These are phyloP conservation scores for Vitis hybrid DNA, from an alignment of 177 flowering plant genomes.

Conservation along the genomic window DNA sequence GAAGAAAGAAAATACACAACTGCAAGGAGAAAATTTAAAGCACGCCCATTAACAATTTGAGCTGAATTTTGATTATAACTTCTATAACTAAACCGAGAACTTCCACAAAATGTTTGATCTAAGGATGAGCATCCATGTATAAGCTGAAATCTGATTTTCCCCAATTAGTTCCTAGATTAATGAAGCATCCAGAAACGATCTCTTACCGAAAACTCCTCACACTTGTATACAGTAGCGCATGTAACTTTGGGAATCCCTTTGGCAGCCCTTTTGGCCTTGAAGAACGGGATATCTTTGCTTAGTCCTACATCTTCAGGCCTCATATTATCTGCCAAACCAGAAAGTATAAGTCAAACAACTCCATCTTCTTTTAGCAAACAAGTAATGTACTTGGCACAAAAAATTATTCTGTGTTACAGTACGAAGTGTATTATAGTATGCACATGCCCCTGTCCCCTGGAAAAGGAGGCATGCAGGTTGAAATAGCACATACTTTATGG, in stretches of 20 bases:
- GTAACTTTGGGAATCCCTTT: constrained; percentile 48
- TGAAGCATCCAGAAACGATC: neutral
- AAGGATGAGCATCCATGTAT: no score
- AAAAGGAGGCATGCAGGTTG: no score
- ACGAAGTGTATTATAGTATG: no score
- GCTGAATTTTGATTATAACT: no score
- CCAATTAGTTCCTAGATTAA: no score
- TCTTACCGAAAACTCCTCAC: constrained; percentile 72
- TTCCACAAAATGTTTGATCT: neutral
- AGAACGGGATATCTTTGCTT: constrained; percentile 48
- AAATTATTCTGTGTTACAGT: no score
- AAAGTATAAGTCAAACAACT: neutral
- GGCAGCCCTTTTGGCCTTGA: constrained; percentile 29
- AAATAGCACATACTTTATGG: no score
- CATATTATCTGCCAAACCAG: constrained; percentile 51
- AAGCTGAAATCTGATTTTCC: no score
- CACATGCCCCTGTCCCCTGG: no score
- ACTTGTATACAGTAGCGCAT: constrained; percentile 60
- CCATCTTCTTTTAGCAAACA: neutral
- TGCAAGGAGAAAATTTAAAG: constrained; percentile 27
- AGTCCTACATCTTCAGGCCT: constrained; percentile 76
- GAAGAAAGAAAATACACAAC: constrained; percentile 78
- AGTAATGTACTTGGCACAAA: neutral
- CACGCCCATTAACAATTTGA: no score
- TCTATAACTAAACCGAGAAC: no score